Evolutionary conservation across 169 alveolate species (phyloP).

Genomic region (Plasmodium reichenowi): DNA sequence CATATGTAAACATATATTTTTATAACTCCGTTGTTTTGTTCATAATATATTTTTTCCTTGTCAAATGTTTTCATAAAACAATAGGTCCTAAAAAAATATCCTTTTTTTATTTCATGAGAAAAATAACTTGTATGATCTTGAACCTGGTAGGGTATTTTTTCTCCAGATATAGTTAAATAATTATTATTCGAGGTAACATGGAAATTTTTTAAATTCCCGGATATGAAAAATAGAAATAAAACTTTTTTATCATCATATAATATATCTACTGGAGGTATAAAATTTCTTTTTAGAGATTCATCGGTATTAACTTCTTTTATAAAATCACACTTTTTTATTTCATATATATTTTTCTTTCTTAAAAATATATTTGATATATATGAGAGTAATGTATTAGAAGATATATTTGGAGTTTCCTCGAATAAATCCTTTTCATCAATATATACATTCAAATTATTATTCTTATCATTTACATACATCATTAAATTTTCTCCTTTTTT

Average conservation of each 20-base stretch:
- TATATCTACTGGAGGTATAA: conserved; percentile 65
- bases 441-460: background rate
- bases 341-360: conserved; percentile 4
- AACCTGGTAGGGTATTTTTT: conserved; percentile 48
- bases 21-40: conserved; percentile 62
- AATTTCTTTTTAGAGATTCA: background rate
- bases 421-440: background rate
- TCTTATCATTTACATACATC: background rate
- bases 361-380: background rate
- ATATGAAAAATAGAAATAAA: conserved; percentile 59
- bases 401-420: conserved; percentile 29
- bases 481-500: too few species aligned
- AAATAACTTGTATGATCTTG: conserved; percentile 26
- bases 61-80: conserved; percentile 35
- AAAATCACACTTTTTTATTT: conserved; percentile 58
- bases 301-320: conserved; percentile 66
- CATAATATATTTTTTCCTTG: conserved; percentile 38
- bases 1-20: conserved; percentile 31
- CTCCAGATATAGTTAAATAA: conserved; percentile 72
- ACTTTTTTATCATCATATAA: conserved; percentile 69
- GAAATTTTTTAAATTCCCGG: conserved; percentile 65
- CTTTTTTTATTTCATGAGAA: conserved; percentile 68
- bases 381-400: background rate
- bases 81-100: conserved; percentile 58
- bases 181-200: conserved; percentile 33